Evolutionary conservation across 1,139 yeast genomes (phyloP).

Genomic region (Sugiyamaella novakii): DNA sequence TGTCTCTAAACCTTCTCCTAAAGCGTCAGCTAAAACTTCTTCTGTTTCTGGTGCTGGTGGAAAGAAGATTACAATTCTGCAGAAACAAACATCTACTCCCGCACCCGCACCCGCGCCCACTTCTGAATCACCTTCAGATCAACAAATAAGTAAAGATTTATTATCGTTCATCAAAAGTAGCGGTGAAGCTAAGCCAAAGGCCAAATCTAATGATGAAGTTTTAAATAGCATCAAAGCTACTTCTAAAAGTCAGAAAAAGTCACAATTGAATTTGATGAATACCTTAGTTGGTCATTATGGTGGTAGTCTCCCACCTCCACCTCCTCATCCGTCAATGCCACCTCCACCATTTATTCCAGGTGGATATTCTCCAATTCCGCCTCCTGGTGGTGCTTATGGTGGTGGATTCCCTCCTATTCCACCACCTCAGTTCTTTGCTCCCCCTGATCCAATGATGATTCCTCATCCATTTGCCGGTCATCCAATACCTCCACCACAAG

Average conservation of each 20-base stretch:
- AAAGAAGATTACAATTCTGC: slow-evolving; percentile 2
- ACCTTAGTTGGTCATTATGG: slow-evolving; percentile 44
- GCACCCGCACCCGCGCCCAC: slow-evolving; percentile 1
- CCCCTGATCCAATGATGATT: slow-evolving; percentile 14
- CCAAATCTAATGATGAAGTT: slow-evolving; percentile 37
- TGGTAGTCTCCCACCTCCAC: slow-evolving; percentile 20
- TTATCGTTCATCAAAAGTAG: slow-evolving; percentile 45
- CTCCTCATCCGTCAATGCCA: slow-evolving; percentile 43
- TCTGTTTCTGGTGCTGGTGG: slow-evolving; percentile 1
- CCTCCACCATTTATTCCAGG: slow-evolving; percentile 34
- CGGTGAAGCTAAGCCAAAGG: slow-evolving; percentile 19
- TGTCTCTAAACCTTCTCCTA: slow-evolving; percentile 2
- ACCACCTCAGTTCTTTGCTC: slow-evolving; percentile 20
- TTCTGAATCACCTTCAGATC: slow-evolving; percentile 21
- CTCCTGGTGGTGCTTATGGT: slow-evolving; percentile 21
- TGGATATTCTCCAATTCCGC: slow-evolving; percentile 30
- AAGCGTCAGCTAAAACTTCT: background rate
- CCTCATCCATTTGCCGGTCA: slow-evolving; percentile 28
- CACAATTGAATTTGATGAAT: slow-evolving; percentile 50
- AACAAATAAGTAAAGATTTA: slow-evolving; percentile 43
- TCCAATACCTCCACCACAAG: slow-evolving; percentile 19
- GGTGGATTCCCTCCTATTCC: slow-evolving; percentile 24
- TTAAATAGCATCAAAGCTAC: slow-evolving; percentile 47
- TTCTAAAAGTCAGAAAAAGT: slow-evolving; percentile 32
- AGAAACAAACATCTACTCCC: slow-evolving; percentile 4